Evolutionary conservation across 2,329 filamentous ascomycete species (phyloP), one percentile per base, ranked within the genome.

Genomic region (Metarhizium sp.): DNA sequence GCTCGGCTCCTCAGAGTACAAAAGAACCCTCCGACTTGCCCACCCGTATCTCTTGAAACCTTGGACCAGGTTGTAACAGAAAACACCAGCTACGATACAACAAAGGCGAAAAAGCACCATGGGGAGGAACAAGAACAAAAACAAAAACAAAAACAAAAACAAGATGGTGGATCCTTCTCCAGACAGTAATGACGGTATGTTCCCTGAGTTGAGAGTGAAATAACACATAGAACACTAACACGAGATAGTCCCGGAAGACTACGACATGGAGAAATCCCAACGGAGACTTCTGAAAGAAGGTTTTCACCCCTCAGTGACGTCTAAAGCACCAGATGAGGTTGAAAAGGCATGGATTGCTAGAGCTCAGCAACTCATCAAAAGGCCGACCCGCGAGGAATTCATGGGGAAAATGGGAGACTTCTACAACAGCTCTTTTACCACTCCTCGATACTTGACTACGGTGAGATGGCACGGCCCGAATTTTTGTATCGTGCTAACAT

Each of bases 281-380:
- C 25, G 48, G 25, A 53, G 57, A 32, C 56, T 63, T 11, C 30
- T 52, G 14, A 29, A 40, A 14, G 20, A 43, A 36, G 60, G 60
- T 20, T 61, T 63, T 32, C 60, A 61, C 51, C 57, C 55, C 1
- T 52, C 57, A 6, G 61, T 63, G 32, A 62, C 61, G 6, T 38
- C 25, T 7, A 57, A 55, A 20, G 43, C 54, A 2, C 48, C 50
- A 6, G 42, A 42, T 3, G 45, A 60, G 32, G n/a, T 61, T 7
- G 53, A 58, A 13, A 10, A 14, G 4, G 40, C 16, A 11, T 59
- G 57, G 58, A 13, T 48, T 13, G 11, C 30, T 10, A 52, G 29
- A 42, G 43, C 34, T 14, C 18, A 45, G 7, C n/a, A 6, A 16
- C 42, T 30, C 8, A 14, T 25, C 16, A 16, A 18, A 6, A 34